phyloP scores from a whole-genome alignment of 2,329 filamentous ascomycete species.

The Trichoderma sp. region DNA sequence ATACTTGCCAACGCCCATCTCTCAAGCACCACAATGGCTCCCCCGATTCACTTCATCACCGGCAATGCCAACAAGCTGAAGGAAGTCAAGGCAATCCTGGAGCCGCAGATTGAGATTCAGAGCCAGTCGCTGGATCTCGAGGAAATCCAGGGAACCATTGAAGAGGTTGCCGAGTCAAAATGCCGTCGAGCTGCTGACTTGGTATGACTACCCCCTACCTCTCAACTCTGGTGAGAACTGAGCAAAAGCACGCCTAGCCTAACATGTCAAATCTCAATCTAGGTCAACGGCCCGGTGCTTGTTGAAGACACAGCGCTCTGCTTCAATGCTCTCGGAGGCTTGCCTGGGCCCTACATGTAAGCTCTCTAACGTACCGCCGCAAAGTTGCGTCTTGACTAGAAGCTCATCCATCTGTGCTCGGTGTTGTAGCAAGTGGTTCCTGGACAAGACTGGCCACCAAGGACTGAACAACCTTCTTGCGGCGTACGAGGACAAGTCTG shows the following conservation, averaged over 20 bases:
- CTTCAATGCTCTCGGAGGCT: slow-evolving; percentile 84
- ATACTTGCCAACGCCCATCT: neutral
- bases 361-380: slow-evolving; percentile 25
- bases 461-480: slow-evolving; percentile 88
- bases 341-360: slow-evolving; percentile 95
- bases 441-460: slow-evolving; percentile 74
- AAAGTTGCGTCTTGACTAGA: neutral
- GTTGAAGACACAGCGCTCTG: slow-evolving; percentile 95
- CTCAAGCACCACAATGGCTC: neutral
- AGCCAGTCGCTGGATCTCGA: slow-evolving; percentile 75
- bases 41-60: slow-evolving; percentile 82
- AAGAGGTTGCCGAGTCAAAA: slow-evolving; percentile 89
- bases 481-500: slow-evolving; percentile 85
- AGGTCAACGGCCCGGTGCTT: slow-evolving; percentile 83
- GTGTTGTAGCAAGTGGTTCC: slow-evolving; percentile 82
- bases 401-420: neutral
- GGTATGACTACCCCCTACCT: slow-evolving; percentile 44
- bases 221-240: neutral
- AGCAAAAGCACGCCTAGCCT: neutral
- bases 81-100: slow-evolving; percentile 86
- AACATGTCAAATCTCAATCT: neutral
- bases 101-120: slow-evolving; percentile 66
- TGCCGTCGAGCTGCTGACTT: slow-evolving; percentile 74
- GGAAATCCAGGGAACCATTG: slow-evolving; percentile 88
- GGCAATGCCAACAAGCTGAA: slow-evolving; percentile 91